Evolutionary conservation across 2,329 filamentous ascomycete species (phyloP).

Genomic region (Epicoccum sorghinum): DNA sequence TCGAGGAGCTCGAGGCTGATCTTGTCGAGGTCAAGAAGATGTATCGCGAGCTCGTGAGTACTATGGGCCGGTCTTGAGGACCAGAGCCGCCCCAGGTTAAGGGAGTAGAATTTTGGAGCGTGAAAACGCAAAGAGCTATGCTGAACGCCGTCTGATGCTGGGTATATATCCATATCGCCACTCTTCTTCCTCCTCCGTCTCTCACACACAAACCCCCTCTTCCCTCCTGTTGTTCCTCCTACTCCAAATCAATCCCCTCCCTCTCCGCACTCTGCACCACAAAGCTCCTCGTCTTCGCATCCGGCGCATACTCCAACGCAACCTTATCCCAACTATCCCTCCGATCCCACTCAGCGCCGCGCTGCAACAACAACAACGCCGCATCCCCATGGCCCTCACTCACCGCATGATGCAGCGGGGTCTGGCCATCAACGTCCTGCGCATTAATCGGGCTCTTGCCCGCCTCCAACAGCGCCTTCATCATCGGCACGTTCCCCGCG

Average conservation of each 20-base stretch:
- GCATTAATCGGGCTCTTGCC: slow-evolving; percentile 82
- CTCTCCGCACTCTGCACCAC: slow-evolving; percentile 79
- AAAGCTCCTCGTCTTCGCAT: slow-evolving; percentile 80
- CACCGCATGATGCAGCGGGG: slow-evolving; percentile 85
- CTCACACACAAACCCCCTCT: not conserved
- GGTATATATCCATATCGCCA: slow-evolving; percentile 6
- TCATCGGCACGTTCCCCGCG: slow-evolving; percentile 84
- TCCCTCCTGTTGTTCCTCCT: not conserved
- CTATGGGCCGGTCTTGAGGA: slow-evolving; percentile 57
- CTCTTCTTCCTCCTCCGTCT: not conserved
- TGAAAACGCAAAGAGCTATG: not conserved
- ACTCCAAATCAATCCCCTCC: slow-evolving; percentile 74
- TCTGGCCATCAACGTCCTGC: slow-evolving; percentile 81
- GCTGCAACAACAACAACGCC: slow-evolving; percentile 80
- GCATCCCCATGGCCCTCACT: slow-evolving; percentile 80
- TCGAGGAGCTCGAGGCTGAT: slow-evolving; percentile 88
- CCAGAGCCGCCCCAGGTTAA: too few relatives aligned
- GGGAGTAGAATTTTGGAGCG: not conserved
- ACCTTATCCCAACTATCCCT: slow-evolving; percentile 72
- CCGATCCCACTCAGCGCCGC: slow-evolving; percentile 82
- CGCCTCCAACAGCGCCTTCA: slow-evolving; percentile 78
- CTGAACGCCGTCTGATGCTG: slow-evolving; percentile 13
- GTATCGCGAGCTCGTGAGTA: slow-evolving; percentile 90
- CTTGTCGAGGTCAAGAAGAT: slow-evolving; percentile 94
- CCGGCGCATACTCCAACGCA: slow-evolving; percentile 83